Evolutionary conservation across 2,329 filamentous ascomycete species (phyloP).

Genomic region (Nemania serpens): DNA sequence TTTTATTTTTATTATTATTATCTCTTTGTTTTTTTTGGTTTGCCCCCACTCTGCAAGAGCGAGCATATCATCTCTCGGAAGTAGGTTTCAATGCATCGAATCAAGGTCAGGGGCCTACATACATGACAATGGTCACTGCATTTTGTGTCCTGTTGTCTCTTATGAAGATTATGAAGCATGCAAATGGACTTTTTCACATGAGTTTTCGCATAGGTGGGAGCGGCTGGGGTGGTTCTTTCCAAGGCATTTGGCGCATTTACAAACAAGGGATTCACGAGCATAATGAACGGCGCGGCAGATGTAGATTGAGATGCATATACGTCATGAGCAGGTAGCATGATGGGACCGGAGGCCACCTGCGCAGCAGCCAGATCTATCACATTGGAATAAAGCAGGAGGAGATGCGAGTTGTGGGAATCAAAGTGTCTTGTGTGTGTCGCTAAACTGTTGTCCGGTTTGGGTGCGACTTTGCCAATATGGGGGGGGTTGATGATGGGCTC

Average conservation of each 20-base stretch:
- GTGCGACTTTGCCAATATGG: no score
- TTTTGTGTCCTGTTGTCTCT: conserved; percentile 21
- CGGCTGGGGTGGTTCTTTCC: conserved; percentile 7
- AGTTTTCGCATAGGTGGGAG: conserved; percentile 24
- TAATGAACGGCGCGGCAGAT: conserved; percentile 25
- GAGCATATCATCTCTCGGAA: neutral
- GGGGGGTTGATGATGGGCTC: no score
- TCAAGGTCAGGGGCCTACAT: neutral
- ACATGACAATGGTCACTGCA: neutral
- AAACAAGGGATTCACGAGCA: conserved; percentile 32
- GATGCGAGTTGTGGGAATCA: conserved; percentile 15
- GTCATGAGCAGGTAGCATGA: no score
- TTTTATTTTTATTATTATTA: no score
- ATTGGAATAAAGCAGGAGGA: neutral
- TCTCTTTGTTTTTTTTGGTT: neutral
- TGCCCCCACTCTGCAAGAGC: neutral
- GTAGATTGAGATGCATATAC: conserved; percentile 27
- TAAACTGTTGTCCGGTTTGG: no score
- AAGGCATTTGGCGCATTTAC: conserved; percentile 35
- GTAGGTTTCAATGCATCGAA: conserved; percentile 8
- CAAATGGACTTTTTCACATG: conserved; percentile 27
- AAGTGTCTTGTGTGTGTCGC: neutral
- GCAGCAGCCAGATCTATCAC: no score
- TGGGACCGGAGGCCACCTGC: no score
- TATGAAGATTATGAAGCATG: conserved; percentile 37